Evolutionary conservation across 1,284 basidiomycete species (phyloP), one percentile per base, ranked within the genome.

Genomic region (Apiotrichum sp.): DNA sequence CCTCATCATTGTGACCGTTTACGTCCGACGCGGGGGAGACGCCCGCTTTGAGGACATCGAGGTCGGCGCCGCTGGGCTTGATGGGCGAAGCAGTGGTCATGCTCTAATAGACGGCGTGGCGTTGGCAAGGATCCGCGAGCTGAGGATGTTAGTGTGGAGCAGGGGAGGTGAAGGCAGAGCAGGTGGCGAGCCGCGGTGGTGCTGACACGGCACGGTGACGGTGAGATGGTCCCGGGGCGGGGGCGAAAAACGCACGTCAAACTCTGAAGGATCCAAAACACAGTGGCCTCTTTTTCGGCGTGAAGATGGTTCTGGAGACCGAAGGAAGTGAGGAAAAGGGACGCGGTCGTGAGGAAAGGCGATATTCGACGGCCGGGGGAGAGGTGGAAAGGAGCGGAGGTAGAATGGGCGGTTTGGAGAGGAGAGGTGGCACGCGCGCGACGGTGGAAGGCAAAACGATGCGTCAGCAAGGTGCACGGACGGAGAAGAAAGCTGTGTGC

Each of bases 1-100:
- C 71, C 60, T 71, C 67, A 33, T 66, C 67, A 14, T 68, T 56
- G 56, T 72, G 70, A 38, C 72, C 72, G 55, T 70, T 70, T 41
- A 59, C 53, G 47, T 61, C 65, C 49, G 40, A 10, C 9, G 49
- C 32, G 31, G 53, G 59, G 35, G 55, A 47, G 51, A 53, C 55
- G 40, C 48, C 50, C 52, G 45, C 33, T 56, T 64, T 65, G 51
- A 52, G 61, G 48, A 60, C 58, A 47, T 68, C 52, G 50, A 63
- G 52, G 32, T 64, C 54, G 42, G 65, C 55, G 52, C 62, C 66
- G 63, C 62, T 62, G 47, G 59, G 50, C 56, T 66, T 65, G 33
- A 56, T 58, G 33, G 65, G 61, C 42, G 60, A 63, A 47, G 63
- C 68, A 48, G 47, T 32, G 42, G 70, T 66, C 67, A 70, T 71